These are phyloP conservation scores for Epicoccum nigrum DNA, from an alignment of 2,329 filamentous ascomycete species.

Conservation along the genomic window DNA sequence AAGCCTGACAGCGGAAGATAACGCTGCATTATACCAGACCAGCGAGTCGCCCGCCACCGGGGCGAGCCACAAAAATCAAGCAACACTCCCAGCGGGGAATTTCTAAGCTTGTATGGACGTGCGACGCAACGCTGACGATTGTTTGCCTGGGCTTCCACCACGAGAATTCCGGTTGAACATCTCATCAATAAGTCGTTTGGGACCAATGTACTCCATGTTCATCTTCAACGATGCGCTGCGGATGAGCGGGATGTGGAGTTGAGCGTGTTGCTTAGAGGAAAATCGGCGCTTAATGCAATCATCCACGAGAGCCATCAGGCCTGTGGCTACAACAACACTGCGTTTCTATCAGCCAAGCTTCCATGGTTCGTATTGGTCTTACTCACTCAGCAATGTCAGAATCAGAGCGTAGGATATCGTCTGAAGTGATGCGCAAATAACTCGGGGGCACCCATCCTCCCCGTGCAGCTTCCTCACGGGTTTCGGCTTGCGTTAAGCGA, in stretches of 20 bases:
- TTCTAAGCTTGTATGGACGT: slow-evolving; percentile 21
- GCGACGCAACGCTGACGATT: slow-evolving; percentile 35
- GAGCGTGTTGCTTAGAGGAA: slow-evolving; percentile 61
- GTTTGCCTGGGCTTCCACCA: slow-evolving; percentile 31
- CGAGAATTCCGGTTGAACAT: slow-evolving; percentile 61
- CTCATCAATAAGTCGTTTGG: slow-evolving; percentile 67
- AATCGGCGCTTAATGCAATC: slow-evolving; percentile 86
- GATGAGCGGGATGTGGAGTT: slow-evolving; percentile 59
- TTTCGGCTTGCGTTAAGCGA: slow-evolving; percentile 72
- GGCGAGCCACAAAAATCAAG: slow-evolving; percentile 25
- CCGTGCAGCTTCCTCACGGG: slow-evolving; percentile 72
- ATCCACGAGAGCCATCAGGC: slow-evolving; percentile 85
- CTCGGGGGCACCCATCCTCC: slow-evolving; percentile 91
- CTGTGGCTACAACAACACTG: slow-evolving; percentile 88
- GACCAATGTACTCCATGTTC: slow-evolving; percentile 67
- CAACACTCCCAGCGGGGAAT: slow-evolving; percentile 11
- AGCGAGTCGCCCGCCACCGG: slow-evolving; percentile 20
- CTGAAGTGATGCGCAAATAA: slow-evolving; percentile 87
- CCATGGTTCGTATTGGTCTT: neutral
- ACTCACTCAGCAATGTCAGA: slow-evolving; percentile 89
- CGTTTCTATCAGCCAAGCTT: slow-evolving; percentile 23
- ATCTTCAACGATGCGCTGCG: slow-evolving; percentile 58
- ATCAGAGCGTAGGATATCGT: slow-evolving; percentile 68
- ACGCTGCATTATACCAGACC: slow-evolving; percentile 27
- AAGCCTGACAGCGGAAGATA: slow-evolving; percentile 32